A percentile compares a stretch with the other conserved stretches of the same genome.
phyloP scores from a whole-genome alignment of 1,139 yeast species.

The Blastobotrys illinoisensis region DNA sequence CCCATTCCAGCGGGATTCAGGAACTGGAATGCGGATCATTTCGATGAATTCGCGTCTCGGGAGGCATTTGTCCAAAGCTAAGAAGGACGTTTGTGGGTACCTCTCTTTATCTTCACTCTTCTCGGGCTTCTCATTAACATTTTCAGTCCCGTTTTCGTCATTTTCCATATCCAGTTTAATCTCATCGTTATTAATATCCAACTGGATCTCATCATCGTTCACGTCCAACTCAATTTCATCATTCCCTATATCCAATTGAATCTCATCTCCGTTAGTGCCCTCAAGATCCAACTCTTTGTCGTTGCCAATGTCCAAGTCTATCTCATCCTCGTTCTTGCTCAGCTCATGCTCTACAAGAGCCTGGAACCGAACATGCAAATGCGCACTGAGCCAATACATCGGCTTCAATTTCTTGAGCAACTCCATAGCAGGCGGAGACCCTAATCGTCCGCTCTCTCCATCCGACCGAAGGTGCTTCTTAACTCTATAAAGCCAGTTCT shows the following conservation, averaged over 20 bases:
- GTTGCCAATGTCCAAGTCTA: conserved; percentile 36
- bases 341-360: conserved; percentile 45
- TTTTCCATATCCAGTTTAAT: background rate
- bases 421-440: conserved; percentile 66
- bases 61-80: conserved; percentile 82
- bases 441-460: conserved; percentile 54
- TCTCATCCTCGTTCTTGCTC: conserved; percentile 35
- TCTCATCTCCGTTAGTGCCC: conserved; percentile 5
- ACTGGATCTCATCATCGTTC: background rate
- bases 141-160: background rate
- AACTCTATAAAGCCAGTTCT: conserved; percentile 39
- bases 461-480: conserved; percentile 72
- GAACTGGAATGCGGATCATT: conserved; percentile 33
- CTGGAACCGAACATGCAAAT: conserved; percentile 69
- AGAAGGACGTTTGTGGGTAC: conserved; percentile 45
- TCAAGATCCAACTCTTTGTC: conserved; percentile 10
- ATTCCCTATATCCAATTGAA: conserved; percentile 1
- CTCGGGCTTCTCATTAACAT: too few relatives aligned
- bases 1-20: conserved; percentile 9
- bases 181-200: background rate
- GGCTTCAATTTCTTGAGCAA: conserved; percentile 57
- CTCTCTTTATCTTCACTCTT: background rate
- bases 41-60: conserved; percentile 55
- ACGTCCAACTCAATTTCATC: conserved; percentile 20
- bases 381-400: conserved; percentile 79